A percentile compares a stretch with the other conserved stretches of the same genome.
These are phyloP conservation scores for Pseudocercospora cruenta DNA, from an alignment of 2,329 filamentous ascomycete genomes.

Conservation along the genomic window DNA sequence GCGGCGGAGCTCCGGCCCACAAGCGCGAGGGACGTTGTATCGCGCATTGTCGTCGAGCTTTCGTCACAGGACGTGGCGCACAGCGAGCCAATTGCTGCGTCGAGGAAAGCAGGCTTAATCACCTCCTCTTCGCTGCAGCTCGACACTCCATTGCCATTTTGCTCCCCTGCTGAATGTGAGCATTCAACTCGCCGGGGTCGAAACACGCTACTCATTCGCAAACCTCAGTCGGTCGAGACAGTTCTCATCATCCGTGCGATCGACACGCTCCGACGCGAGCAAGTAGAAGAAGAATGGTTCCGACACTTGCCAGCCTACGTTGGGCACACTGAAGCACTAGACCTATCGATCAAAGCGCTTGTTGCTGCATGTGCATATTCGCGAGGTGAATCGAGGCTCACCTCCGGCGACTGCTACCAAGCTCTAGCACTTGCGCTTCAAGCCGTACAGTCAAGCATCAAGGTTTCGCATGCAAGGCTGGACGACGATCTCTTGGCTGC, in stretches of 20 bases:
- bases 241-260: background rate
- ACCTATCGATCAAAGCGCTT: background rate
- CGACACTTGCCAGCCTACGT: background rate
- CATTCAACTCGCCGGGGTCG: too few species aligned
- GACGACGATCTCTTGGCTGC: background rate
- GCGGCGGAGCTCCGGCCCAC: background rate
- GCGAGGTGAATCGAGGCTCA: background rate
- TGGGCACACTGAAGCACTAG: background rate
- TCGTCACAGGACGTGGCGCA: background rate
- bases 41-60: background rate
- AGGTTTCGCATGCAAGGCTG: background rate
- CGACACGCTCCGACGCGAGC: background rate
- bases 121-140: too few species aligned
- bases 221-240: background rate
- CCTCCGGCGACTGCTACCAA: background rate
- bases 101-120: background rate
- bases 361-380: background rate
- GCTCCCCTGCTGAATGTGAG: too few species aligned
- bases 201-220: background rate
- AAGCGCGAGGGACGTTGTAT: background rate
- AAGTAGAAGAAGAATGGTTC: background rate
- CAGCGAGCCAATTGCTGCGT: background rate
- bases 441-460: background rate
- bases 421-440: background rate
- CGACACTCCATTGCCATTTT: too few species aligned